Evolutionary conservation across 768 basidiomycete species (phyloP).

Genomic region (Leccinum barrowsii): DNA sequence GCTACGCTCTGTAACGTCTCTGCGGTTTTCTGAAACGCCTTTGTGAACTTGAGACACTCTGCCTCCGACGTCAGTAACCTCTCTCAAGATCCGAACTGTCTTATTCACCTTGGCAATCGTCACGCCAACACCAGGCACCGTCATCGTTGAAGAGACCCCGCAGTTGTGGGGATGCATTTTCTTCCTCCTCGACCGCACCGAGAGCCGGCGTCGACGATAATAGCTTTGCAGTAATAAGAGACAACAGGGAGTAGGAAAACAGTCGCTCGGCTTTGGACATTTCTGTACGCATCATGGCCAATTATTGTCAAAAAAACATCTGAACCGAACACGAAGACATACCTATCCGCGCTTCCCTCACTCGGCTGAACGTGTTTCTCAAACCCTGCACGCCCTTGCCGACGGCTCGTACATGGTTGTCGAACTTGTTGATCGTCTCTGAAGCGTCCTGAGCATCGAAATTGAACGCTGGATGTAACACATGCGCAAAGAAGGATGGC

Average conservation of each 20-base stretch:
- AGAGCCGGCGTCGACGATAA: slow-evolving; percentile 46
- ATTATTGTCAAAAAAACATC: not conserved
- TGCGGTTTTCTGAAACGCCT: slow-evolving; percentile 70
- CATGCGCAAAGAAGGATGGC: slow-evolving; percentile 70
- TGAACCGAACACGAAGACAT: slow-evolving; percentile 14
- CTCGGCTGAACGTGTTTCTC: slow-evolving; percentile 55
- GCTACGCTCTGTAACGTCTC: slow-evolving; percentile 69
- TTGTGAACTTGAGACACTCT: slow-evolving; percentile 75
- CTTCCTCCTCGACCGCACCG: slow-evolving; percentile 49
- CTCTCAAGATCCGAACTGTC: not conserved
- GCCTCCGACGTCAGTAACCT: not conserved
- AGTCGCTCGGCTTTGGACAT: slow-evolving; percentile 76
- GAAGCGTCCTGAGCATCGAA: slow-evolving; percentile 69
- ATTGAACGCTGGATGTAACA: slow-evolving; percentile 85
- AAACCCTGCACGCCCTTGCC: slow-evolving; percentile 67
- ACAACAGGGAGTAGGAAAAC: slow-evolving; percentile 69
- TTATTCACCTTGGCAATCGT: slow-evolving; percentile 49
- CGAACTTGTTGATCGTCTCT: slow-evolving; percentile 58
- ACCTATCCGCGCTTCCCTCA: slow-evolving; percentile 71
- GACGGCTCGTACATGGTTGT: slow-evolving; percentile 59
- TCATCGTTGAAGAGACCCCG: slow-evolving; percentile 64
- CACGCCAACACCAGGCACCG: slow-evolving; percentile 87
- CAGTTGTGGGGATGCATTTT: slow-evolving; percentile 34
- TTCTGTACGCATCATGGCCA: slow-evolving; percentile 40
- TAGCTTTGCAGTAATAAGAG: slow-evolving; percentile 69